Conservation (phyloP, 441 rosid genomes). For the Populus tomentosa region DNA sequence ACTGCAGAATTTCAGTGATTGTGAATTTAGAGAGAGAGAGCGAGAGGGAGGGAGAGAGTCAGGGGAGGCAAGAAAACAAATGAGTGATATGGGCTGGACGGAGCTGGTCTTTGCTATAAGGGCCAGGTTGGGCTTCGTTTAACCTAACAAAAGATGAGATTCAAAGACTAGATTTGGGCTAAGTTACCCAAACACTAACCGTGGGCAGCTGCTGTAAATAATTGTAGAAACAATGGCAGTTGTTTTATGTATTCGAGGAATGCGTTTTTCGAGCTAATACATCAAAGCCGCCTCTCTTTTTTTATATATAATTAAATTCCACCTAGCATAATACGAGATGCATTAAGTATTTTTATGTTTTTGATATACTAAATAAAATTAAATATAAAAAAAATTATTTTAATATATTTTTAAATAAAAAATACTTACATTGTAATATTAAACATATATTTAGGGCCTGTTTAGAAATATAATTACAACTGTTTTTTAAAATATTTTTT, state of each 20-base stretch:
- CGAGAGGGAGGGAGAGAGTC: not conserved
- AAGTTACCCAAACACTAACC: not conserved
- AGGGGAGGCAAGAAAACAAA: not conserved
- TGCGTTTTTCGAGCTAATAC: not conserved
- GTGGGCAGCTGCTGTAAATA: not conserved
- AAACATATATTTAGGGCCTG: no score
- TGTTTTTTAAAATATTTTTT: no score
- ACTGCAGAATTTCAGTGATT: not conserved
- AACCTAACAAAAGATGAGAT: not conserved
- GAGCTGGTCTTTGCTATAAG: not conserved
- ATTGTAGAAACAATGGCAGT: not conserved
- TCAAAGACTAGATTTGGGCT: not conserved
- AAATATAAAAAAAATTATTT: no score
- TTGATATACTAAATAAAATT: no score
- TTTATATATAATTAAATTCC: no score
- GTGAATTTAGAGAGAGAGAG: not conserved
- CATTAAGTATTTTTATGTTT: no score
- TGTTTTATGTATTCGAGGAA: not conserved
- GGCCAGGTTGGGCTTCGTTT: not conserved
- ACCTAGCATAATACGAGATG: no score
- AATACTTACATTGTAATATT: no score
- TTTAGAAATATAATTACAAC: no score
- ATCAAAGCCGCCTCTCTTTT: not conserved
- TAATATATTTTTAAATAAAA: no score
- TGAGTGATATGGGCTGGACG: not conserved